phyloP scores from a whole-genome alignment of 176 grass and related monocot species.

The Triticum monococcum region DNA sequence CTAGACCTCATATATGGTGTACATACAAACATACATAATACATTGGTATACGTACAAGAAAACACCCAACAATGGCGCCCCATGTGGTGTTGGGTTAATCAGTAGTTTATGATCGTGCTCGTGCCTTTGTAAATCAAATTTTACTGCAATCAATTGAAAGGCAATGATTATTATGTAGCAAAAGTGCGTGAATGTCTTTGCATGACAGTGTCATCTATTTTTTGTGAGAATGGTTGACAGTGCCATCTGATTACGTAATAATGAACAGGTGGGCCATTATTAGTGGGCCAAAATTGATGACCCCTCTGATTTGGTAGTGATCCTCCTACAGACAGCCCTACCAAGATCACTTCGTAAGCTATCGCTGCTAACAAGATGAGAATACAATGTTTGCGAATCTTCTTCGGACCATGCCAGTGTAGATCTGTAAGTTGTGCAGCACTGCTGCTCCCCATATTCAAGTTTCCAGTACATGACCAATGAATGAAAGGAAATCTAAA shows the following conservation, averaged over 20 bases:
- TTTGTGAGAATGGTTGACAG: neutral
- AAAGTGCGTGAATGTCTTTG: conserved; percentile 7
- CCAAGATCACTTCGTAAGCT: neutral
- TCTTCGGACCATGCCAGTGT: neutral
- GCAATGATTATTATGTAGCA: conserved; percentile 13
- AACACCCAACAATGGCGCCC: neutral
- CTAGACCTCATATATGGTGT: neutral
- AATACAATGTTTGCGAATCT: conserved; percentile 28
- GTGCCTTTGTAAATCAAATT: conserved; percentile 9
- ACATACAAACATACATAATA: neutral
- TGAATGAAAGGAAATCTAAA: neutral
- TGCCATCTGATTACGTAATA: neutral
- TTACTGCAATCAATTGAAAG: conserved; percentile 3
- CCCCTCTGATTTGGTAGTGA: neutral
- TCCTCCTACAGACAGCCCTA: neutral
- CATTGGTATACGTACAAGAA: neutral
- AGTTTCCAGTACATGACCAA: neutral
- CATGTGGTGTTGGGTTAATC: neutral
- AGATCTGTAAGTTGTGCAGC: neutral
- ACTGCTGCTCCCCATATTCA: neutral
- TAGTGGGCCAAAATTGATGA: conserved; percentile 25
- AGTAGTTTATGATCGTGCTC: neutral
- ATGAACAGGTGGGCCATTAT: neutral
- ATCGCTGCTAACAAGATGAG: conserved; percentile 17
- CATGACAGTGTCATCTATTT: neutral